Conservation (phyloP, 148 eudicot species). For the Chenopodium suecicum region DNA sequence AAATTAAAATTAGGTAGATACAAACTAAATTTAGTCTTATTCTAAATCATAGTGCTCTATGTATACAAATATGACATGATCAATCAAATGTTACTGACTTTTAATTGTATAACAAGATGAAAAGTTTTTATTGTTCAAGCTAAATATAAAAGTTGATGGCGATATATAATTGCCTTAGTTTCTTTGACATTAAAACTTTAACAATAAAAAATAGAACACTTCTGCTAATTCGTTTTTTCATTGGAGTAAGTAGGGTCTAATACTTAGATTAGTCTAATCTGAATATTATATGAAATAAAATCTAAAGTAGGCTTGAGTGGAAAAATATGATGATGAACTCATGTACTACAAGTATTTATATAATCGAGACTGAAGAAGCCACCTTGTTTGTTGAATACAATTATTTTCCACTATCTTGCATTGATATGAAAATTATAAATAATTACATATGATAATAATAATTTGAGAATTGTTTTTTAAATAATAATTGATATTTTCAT, state of each 20-base stretch:
- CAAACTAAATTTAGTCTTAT: neutral
- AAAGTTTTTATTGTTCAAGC: neutral
- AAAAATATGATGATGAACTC: neutral
- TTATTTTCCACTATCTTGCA: no score
- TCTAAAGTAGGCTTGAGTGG: neutral
- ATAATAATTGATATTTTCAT: no score
- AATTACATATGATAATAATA: no score
- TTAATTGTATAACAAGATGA: neutral
- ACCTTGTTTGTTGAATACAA: no score
- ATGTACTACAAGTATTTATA: no score
- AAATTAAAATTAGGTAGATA: neutral
- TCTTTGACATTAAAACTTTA: neutral
- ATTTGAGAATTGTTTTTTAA: no score
- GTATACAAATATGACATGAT: conserved; percentile 1
- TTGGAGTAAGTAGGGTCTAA: neutral
- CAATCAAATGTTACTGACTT: neutral
- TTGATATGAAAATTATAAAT: no score
- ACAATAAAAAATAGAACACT: neutral
- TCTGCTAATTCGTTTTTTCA: no score
- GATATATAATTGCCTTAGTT: neutral
- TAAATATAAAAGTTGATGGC: neutral
- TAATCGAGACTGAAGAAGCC: neutral
- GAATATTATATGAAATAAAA: neutral
- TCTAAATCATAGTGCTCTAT: neutral
- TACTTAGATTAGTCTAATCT: neutral